Percentiles rank a stretch among this genome's conserved stretches.
These are phyloP conservation scores for Boletus semigastroideus DNA, from an alignment of 1,284 basidiomycete genomes.

Conservation along the genomic window DNA sequence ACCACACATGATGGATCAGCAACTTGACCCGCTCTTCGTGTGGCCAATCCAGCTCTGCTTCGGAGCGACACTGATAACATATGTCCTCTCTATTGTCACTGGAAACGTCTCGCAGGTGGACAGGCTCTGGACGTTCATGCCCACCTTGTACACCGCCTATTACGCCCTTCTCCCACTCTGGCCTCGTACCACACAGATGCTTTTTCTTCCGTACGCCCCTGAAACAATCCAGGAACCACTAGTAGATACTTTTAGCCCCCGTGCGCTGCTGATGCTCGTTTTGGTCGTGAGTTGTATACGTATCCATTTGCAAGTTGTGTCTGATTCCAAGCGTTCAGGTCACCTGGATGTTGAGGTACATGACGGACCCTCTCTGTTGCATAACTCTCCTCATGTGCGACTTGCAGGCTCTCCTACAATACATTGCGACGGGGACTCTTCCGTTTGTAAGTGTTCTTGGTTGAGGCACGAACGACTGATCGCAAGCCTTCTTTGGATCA, in stretches of 20 bases:
- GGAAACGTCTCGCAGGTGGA: conserved; percentile 88
- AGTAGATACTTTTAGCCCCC: conserved; percentile 54
- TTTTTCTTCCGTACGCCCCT: conserved; percentile 58
- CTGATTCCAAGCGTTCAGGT: conserved; percentile 34
- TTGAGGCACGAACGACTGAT: not conserved
- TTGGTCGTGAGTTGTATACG: conserved; percentile 49
- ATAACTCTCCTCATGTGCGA: not conserved
- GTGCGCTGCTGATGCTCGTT: conserved; percentile 69
- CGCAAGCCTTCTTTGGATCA: conserved; percentile 17
- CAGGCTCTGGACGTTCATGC: conserved; percentile 75
- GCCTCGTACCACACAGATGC: conserved; percentile 44
- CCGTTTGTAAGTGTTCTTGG: conserved; percentile 48
- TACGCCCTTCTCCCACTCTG: conserved; percentile 71
- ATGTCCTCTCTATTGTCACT: conserved; percentile 62
- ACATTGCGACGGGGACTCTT: conserved; percentile 86
- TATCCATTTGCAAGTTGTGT: not conserved
- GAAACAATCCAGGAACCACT: conserved; percentile 44
- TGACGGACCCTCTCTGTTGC: not conserved
- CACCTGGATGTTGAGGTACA: conserved; percentile 67
- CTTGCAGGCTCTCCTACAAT: conserved; percentile 73
- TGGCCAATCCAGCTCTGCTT: conserved; percentile 68
- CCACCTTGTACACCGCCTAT: conserved; percentile 76
- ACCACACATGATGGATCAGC: conserved; percentile 11
- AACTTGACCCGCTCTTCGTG: conserved; percentile 39
- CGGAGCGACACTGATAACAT: conserved; percentile 47